Base-by-base conservation (phyloP, 305 asterid genomes). In the Lippia alba region DNA sequence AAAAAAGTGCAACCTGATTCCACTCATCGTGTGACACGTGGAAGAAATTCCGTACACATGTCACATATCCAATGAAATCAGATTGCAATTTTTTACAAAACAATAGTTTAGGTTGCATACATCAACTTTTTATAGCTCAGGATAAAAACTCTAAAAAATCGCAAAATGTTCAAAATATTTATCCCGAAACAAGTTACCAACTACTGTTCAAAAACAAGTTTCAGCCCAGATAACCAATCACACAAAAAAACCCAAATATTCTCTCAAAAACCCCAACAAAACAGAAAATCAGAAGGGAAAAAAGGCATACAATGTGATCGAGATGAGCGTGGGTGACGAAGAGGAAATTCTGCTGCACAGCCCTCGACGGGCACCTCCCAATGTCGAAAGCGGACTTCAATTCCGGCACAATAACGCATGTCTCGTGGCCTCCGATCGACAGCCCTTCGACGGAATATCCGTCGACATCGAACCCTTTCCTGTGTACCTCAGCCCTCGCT, bases 321-420 rank as follows among this genome's bases (percentile, higher is more conserved):
- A 94, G 98, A 82, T 94, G 99, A 56, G 96, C 98, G 70, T 94
- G 99, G 33, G 98, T 94, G 70, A 94, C 90, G 86, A 94, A 94
- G 74, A 90, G 81, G 75, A 92, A 92, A 76, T 90, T 94, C 83
- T 91, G 96, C 60, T 83, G 90, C 67, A 94, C 91, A 53, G 99
- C 98, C 75, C 80, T 86, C 1, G 96, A 62, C 56, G 97, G 98
- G 68, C 98, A 92, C 86, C 94, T 82, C 85, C 99, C 99, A 67
- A 94, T 92, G 61, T 94, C 99, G 74, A 92, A 94, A 66, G 96
- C 98, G 18, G 78, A 69, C 82, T 92, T 94, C 70, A 94, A 80
- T 72, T 92, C 91, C 12, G 98, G 98, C 71, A 92, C 91, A 64
- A 94, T 85, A 61, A 94, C 85, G 72, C 99, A 94, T 18, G 98